phyloP scores from a whole-genome alignment of 805 yeast genomes.

The Wickerhamomyces bovis region DNA sequence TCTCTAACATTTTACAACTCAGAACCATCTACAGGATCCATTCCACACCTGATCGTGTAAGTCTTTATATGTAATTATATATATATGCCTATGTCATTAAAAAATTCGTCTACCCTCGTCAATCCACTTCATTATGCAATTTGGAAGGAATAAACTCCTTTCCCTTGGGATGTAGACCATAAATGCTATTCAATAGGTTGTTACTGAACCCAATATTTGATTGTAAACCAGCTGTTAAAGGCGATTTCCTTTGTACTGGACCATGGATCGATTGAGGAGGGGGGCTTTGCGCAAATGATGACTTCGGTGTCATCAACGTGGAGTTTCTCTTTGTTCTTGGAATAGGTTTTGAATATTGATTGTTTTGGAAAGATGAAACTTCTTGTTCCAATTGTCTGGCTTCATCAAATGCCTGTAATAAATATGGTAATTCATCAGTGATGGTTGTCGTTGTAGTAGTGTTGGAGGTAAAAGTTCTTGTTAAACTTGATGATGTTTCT shows the following conservation, averaged over 20 bases:
- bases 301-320: neutral
- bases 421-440: slow-evolving; percentile 57
- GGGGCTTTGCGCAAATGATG: neutral
- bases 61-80: neutral
- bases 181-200: slow-evolving; percentile 19
- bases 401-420: slow-evolving; percentile 61
- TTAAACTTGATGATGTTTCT: slow-evolving; percentile 24
- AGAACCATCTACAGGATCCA: neutral
- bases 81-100: neutral
- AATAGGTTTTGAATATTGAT: neutral
- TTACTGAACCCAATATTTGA: slow-evolving; percentile 19
- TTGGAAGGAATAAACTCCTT: slow-evolving; percentile 7
- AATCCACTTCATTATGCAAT: slow-evolving; percentile 16
- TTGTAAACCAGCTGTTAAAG: neutral
- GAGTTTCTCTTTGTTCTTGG: neutral
- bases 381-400: slow-evolving; percentile 56
- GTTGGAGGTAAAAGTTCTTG: slow-evolving; percentile 26
- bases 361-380: slow-evolving; percentile 13
- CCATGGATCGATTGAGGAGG: neutral
- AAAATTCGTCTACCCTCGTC: neutral
- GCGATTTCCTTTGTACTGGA: neutral
- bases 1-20: no score
- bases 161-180: slow-evolving; percentile 30
- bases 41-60: neutral
- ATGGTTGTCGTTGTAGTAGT: slow-evolving; percentile 43